Evolutionary conservation across 768 basidiomycete species (phyloP), one percentile per base, ranked within the genome.

Genomic region (Lactifluus volemus): DNA sequence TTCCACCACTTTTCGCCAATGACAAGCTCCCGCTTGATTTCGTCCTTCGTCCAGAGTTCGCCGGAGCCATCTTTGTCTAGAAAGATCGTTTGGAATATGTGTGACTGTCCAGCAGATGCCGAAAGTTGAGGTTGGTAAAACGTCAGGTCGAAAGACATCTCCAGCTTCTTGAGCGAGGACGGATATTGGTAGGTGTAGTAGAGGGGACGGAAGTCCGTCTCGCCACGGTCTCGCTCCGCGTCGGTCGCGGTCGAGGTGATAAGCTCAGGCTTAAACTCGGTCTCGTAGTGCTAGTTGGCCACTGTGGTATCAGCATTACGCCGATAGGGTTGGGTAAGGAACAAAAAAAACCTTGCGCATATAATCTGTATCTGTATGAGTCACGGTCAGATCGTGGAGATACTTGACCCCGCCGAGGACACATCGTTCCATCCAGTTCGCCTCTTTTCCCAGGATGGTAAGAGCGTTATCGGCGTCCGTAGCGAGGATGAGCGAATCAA

Each of bases 1-100:
- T 80, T 80, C 80, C 79, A 80, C 78, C 77, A 78, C 67, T 79
- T 78, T 67, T 78, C 73, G 65, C 71, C 52, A 29, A 80, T 76
- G 38, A 74, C 67, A 65, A 74, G 72, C 17, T 75, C 70, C 39
- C 68, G 67, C 14, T 70, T 60, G 53, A 81, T 79, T 44, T 77
- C 76, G 34, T 67, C 69, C 64, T 73, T 72, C 5, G 76, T 77
- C 78, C 78, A 81, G 39, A 25, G 25, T 25, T 25, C 25, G 25
- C 25, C 25, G 25, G 73, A 76, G 9, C 73, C 74, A 34, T 76
- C 74, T 41, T 72, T 72, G 63, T 80, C 76, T 11, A 79, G 72
- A 64, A 80, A 80, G 58, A 81, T 78, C 2, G 79, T 79, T 67
- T 79, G 78, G 67, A 78, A 80, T 19, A 80, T 74, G 60, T 79